Percentiles rank a stretch among this genome's conserved stretches.
Conservation (phyloP, 441 rosid species). For the Croton setiger region DNA sequence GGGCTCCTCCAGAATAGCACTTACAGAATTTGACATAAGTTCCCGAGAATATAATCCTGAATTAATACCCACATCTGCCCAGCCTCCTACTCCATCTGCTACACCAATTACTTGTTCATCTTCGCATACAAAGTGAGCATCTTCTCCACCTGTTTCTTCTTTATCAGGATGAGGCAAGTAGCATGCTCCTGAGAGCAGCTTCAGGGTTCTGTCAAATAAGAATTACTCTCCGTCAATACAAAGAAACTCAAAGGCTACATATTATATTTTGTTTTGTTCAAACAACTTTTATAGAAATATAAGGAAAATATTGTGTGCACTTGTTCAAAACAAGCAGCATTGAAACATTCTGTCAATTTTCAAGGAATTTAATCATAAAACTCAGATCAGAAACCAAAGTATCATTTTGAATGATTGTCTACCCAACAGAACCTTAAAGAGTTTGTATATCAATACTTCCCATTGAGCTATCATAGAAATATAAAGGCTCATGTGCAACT, state of each 20-base stretch:
- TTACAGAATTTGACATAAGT: conserved; percentile 77
- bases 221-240: conserved; percentile 33
- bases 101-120: conserved; percentile 80
- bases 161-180: conserved; percentile 92
- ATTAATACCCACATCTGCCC: conserved; percentile 87
- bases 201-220: conserved; percentile 41
- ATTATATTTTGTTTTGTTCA: conserved; percentile 28
- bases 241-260: conserved; percentile 40
- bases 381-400: too few species aligned
- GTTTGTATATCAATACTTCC: conserved; percentile 28
- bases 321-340: too few species aligned
- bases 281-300: conserved; percentile 3
- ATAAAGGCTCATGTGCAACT: neutral
- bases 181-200: conserved; percentile 71
- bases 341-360: too few species aligned
- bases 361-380: too few species aligned
- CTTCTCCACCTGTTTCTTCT: conserved; percentile 86
- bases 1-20: conserved; percentile 69
- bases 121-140: conserved; percentile 76
- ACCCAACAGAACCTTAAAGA: neutral
- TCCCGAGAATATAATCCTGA: conserved; percentile 73
- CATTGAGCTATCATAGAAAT: neutral
- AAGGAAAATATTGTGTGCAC: too few species aligned
- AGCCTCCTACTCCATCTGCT: conserved; percentile 97
- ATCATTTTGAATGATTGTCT: too few species aligned